Percentiles rank a stretch among this genome's conserved stretches.
phyloP scores from a whole-genome alignment of 352 stramenopile species.

The Globisporangium middletonii region DNA sequence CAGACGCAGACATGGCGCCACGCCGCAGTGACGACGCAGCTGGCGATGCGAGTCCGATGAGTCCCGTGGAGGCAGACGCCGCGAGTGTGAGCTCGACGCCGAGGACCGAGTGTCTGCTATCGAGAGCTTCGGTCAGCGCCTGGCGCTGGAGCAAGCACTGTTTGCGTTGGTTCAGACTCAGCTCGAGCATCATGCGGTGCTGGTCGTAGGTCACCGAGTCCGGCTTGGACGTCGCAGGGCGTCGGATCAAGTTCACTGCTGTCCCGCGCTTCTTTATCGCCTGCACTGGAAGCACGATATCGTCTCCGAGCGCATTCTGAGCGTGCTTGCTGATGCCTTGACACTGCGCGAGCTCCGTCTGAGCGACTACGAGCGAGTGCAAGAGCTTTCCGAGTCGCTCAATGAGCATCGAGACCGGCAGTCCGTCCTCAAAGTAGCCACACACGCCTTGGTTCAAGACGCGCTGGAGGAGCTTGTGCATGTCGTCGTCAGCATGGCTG shows the following conservation, averaged over 20 bases:
- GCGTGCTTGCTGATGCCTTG: slow-evolving; percentile 16
- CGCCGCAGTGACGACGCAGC: slow-evolving; percentile 2
- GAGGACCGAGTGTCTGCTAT: slow-evolving; percentile 52
- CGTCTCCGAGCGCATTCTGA: slow-evolving; percentile 18
- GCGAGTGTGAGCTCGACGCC: slow-evolving; percentile 31
- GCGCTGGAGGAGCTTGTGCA: slow-evolving; percentile 43
- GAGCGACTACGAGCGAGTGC: slow-evolving; percentile 45
- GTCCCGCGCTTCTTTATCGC: slow-evolving; percentile 31
- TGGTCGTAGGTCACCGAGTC: slow-evolving; percentile 55
- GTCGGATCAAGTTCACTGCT: slow-evolving; percentile 8
- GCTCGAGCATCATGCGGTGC: slow-evolving; percentile 58
- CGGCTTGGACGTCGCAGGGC: slow-evolving; percentile 32
- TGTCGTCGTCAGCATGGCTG: slow-evolving; percentile 16
- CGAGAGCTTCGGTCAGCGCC: slow-evolving; percentile 30
- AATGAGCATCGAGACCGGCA: slow-evolving; percentile 28
- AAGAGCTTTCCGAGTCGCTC: slow-evolving; percentile 46
- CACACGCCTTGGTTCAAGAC: slow-evolving; percentile 50
- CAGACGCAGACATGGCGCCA: background rate
- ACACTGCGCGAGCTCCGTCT: slow-evolving; percentile 42
- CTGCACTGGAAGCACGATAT: slow-evolving; percentile 20
- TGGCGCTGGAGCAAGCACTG: slow-evolving; percentile 49
- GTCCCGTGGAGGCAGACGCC: slow-evolving; percentile 5
- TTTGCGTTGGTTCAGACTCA: slow-evolving; percentile 60
- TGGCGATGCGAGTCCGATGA: slow-evolving; percentile 6
- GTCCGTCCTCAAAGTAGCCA: slow-evolving; percentile 52